phyloP scores from a whole-genome alignment of 495 filamentous ascomycete genomes.

The Peziza echinospora region DNA sequence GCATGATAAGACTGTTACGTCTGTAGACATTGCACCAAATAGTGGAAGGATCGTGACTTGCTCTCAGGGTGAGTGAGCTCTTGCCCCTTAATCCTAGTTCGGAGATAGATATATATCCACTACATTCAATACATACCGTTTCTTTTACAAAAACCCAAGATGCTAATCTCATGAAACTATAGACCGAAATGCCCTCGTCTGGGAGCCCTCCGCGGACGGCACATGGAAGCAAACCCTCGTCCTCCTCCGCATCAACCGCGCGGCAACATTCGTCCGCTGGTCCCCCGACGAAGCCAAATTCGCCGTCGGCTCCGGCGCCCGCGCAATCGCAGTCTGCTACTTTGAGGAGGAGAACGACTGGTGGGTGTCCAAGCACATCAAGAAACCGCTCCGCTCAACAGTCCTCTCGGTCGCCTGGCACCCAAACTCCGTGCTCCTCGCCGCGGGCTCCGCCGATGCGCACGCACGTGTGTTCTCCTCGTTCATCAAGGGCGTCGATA shows the following conservation, averaged over 20 bases:
- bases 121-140: not conserved
- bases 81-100: not conserved
- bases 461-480: slow-evolving; percentile 87
- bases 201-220: slow-evolving; percentile 73
- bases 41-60: slow-evolving; percentile 90
- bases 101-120: not conserved
- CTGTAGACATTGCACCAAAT: slow-evolving; percentile 81
- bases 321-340: slow-evolving; percentile 93
- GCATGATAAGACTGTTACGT: slow-evolving; percentile 89
- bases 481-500: slow-evolving; percentile 88
- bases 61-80: slow-evolving; percentile 52
- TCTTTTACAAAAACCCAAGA: not conserved
- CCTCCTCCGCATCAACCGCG: slow-evolving; percentile 87
- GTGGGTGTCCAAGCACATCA: slow-evolving; percentile 98
- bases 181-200: slow-evolving; percentile 97
- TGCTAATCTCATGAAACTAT: slow-evolving; percentile 6
- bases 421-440: slow-evolving; percentile 85
- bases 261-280: slow-evolving; percentile 93
- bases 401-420: slow-evolving; percentile 91
- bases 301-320: slow-evolving; percentile 84
- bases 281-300: slow-evolving; percentile 93
- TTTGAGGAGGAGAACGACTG: slow-evolving; percentile 98
- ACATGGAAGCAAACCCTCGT: slow-evolving; percentile 88
- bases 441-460: slow-evolving; percentile 88
- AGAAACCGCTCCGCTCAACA: slow-evolving; percentile 92